Evolutionary conservation across 495 filamentous ascomycete species (phyloP), one percentile per base, ranked within the genome.

Genomic region (Neurospora sp.): DNA sequence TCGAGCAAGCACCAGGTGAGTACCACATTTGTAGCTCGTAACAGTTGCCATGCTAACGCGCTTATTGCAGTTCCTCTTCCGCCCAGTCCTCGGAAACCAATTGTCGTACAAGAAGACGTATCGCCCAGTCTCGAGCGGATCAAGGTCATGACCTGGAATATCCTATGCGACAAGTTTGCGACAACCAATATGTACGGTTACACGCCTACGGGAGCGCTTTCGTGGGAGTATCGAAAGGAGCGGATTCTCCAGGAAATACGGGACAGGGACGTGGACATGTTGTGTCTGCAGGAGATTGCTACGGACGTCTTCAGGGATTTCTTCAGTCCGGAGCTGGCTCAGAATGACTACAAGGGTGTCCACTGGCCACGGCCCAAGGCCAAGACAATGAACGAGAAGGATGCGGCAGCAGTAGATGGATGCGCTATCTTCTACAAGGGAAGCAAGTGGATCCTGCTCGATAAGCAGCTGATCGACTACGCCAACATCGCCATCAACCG

Each of bases 361-460:
- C 97, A 93, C 81, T 97, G 91, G 87, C 91, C 93, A 3, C 92
- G 95, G 79, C 88, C 90, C 71, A 88, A 96, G 77, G 92, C 94
- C 35, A 91, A 92, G 85, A 97, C 94, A 18, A 95, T 98, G 93
- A 88, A 89, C 40, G 92, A 94, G 78, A 92, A 91, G 75, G 94
- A 98, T 72, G 92, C 93, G 14, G 92, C 91, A 78, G 81, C 83
- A 18, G 94, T 99, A 6, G 96, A 99, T 84, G 96, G 96, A 20
- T 99, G 96, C 82, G 96, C 96, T 39, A 95, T 93, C 39, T 98
- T 99, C 81, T 98, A 92, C 87, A 99, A 97, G 83, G 88, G 86
- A 74, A 92, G 87, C 83, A 97, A 97, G 85, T 98, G 92, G 82
- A 92, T 96, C 76, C 83, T 96, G 66, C 89, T 98, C 39, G 94